These are phyloP conservation scores for Niveomyces coronatus DNA, from an alignment of 2,329 filamentous ascomycete genomes.

Conservation along the genomic window DNA sequence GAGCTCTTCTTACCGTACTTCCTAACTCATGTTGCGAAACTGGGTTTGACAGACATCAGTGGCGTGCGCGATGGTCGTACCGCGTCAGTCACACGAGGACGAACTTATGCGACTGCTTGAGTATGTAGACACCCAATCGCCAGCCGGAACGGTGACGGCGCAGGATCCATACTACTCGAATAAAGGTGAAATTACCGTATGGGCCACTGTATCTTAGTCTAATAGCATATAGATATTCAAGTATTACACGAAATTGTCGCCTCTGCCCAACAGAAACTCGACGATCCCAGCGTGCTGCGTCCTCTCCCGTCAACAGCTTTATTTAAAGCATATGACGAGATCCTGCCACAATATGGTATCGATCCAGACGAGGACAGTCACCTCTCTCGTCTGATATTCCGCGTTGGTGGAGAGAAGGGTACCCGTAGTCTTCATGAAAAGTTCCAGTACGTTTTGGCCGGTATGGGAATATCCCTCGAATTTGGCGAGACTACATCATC, in stretches of 20 bases:
- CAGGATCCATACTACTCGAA: conserved; percentile 46
- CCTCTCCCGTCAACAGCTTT: conserved; percentile 65
- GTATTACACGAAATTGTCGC: conserved; percentile 68
- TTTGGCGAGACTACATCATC: conserved; percentile 31
- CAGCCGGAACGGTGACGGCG: conserved; percentile 3
- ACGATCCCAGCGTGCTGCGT: conserved; percentile 46
- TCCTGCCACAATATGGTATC: conserved; percentile 60
- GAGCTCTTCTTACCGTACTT: background rate
- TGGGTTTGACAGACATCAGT: conserved; percentile 1
- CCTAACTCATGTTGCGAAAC: background rate
- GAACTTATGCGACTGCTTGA: background rate
- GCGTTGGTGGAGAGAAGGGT: conserved; percentile 57
- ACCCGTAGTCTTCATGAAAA: conserved; percentile 52
- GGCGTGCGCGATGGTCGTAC: conserved; percentile 11
- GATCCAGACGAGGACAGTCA: conserved; percentile 65
- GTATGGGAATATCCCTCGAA: conserved; percentile 63
- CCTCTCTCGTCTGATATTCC: conserved; percentile 69
- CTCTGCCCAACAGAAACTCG: conserved; percentile 55
- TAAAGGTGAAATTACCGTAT: conserved; percentile 35
- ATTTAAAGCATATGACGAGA: conserved; percentile 69
- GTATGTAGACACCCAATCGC: conserved; percentile 5
- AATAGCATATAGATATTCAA: conserved; percentile 48
- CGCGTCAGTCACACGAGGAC: conserved; percentile 1
- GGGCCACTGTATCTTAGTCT: background rate
- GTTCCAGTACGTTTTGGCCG: conserved; percentile 56